These are phyloP conservation scores for Strigomonas galati DNA, from an alignment of 208 protist genomes.

Conservation along the genomic window DNA sequence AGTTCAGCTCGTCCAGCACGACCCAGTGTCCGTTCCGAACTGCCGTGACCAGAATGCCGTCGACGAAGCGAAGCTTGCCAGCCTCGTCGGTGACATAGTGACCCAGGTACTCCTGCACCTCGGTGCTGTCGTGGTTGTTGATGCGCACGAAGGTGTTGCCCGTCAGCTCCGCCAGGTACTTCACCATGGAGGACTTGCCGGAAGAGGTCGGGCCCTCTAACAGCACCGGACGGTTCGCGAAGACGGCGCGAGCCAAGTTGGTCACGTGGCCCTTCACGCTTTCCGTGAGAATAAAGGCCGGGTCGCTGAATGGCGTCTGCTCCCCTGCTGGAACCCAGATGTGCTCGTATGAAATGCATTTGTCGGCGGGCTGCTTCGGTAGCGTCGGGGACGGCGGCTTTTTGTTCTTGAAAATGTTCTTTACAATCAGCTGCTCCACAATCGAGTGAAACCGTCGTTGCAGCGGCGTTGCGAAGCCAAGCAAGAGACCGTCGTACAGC, in stretches of 20 bases:
- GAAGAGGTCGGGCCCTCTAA: slow-evolving; percentile 98
- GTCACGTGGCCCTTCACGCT: slow-evolving; percentile 93
- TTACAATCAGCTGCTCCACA: slow-evolving; percentile 88
- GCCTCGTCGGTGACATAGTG: slow-evolving; percentile 95
- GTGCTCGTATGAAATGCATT: slow-evolving; percentile 91
- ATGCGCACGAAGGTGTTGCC: slow-evolving; percentile 99
- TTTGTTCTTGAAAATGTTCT: slow-evolving; percentile 83
- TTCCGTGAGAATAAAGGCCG: slow-evolving; percentile 96
- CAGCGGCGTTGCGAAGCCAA: slow-evolving; percentile 97
- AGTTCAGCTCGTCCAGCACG: slow-evolving; percentile 99
- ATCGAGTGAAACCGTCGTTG: slow-evolving; percentile 78
- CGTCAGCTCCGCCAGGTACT: slow-evolving; percentile 97
- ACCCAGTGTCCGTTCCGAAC: slow-evolving; percentile 99
- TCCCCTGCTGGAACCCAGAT: slow-evolving; percentile 93
- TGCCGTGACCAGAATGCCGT: slow-evolving; percentile 97
- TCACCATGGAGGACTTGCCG: slow-evolving; percentile 99
- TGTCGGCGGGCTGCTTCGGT: slow-evolving; percentile 25
- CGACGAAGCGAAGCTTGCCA: slow-evolving; percentile 96
- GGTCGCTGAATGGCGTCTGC: slow-evolving; percentile 40
- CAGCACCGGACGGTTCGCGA: slow-evolving; percentile 96
- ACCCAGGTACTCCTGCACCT: slow-evolving; percentile 99
- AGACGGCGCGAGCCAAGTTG: slow-evolving; percentile 93
- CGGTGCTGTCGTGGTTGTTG: slow-evolving; percentile 99
- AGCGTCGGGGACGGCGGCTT: slow-evolving; percentile 56
- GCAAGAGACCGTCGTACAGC: slow-evolving; percentile 95